Percentiles rank a stretch among this genome's conserved stretches.
phyloP scores from a whole-genome alignment of 441 rosid genomes.

The Populus hybrid region DNA sequence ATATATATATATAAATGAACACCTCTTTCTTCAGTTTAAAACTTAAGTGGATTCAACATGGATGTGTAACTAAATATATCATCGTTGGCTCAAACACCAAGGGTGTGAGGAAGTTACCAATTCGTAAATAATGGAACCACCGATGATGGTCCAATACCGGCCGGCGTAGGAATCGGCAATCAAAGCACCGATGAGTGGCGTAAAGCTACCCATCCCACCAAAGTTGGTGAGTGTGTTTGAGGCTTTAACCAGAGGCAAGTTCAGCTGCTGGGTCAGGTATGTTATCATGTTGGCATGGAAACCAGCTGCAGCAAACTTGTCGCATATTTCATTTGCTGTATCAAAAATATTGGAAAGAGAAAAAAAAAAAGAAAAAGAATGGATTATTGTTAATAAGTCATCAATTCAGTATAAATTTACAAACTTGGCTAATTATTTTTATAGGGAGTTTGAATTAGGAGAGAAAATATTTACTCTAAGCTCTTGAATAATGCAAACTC shows the following conservation, averaged over 20 bases:
- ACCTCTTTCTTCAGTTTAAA: too few species aligned
- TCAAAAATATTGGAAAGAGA: background rate
- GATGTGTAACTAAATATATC: background rate
- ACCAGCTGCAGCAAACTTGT: conserved; percentile 40
- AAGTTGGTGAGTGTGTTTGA: conserved; percentile 49
- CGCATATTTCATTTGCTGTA: conserved; percentile 46
- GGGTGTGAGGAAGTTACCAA: conserved; percentile 14
- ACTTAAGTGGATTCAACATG: background rate
- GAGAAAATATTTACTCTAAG: background rate
- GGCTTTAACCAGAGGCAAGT: conserved; percentile 47
- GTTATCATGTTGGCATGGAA: conserved; percentile 51
- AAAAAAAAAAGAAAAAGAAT: background rate
- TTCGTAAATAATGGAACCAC: conserved; percentile 37
- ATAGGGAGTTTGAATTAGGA: background rate
- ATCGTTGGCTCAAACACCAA: too few species aligned
- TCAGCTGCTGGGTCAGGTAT: conserved; percentile 47
- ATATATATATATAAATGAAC: too few species aligned
- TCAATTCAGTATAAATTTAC: too few species aligned
- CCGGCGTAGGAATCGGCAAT: conserved; percentile 50
- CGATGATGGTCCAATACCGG: conserved; percentile 47
- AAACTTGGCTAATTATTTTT: too few species aligned
- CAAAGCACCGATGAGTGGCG: conserved; percentile 45
- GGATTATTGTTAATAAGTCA: too few species aligned
- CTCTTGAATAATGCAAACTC: conserved; percentile 9
- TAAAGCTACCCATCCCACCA: conserved; percentile 42